Evolutionary conservation across 345 rosid genomes (phyloP).

Genomic region (Carallia brachiata): DNA sequence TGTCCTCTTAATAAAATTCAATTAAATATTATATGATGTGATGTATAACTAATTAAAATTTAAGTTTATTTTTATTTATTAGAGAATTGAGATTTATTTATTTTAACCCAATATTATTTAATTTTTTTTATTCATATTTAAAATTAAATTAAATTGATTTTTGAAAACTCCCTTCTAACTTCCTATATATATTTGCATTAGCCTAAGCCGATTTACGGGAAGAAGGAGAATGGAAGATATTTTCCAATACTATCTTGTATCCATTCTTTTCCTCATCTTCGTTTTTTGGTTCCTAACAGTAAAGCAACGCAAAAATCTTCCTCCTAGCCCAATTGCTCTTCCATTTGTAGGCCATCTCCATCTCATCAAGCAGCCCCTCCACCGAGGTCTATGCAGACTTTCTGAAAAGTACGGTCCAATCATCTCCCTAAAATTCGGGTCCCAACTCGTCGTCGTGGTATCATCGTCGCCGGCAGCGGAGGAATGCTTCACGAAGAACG

Average conservation of each 20-base stretch:
- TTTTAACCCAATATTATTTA: too few species aligned
- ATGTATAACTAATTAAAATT: too few species aligned
- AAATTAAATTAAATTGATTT: too few species aligned
- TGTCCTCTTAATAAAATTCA: too few species aligned
- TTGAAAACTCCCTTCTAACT: too few species aligned
- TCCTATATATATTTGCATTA: too few species aligned
- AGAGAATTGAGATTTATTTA: too few species aligned
- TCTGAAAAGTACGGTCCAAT: constrained; percentile 39
- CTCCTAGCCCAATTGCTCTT: constrained; percentile 13
- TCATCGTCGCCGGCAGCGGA: constrained; percentile 32
- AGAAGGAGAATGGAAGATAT: neutral
- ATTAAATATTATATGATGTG: too few species aligned
- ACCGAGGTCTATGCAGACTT: constrained; percentile 24
- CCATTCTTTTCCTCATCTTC: neutral
- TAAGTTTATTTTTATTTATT: too few species aligned
- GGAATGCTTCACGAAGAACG: constrained; percentile 59
- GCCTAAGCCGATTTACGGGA: too few species aligned
- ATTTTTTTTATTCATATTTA: too few species aligned
- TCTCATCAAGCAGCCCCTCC: constrained; percentile 13
- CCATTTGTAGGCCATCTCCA: constrained; percentile 25
- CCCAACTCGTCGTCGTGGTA: constrained; percentile 29
- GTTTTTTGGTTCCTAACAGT: neutral
- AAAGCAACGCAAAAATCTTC: constrained; percentile 7
- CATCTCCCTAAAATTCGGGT: constrained; percentile 38
- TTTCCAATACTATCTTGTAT: neutral